Evolutionary conservation across 208 protist species (phyloP), one percentile per base, ranked within the genome.

Genomic region (Naegleria fowleri): DNA sequence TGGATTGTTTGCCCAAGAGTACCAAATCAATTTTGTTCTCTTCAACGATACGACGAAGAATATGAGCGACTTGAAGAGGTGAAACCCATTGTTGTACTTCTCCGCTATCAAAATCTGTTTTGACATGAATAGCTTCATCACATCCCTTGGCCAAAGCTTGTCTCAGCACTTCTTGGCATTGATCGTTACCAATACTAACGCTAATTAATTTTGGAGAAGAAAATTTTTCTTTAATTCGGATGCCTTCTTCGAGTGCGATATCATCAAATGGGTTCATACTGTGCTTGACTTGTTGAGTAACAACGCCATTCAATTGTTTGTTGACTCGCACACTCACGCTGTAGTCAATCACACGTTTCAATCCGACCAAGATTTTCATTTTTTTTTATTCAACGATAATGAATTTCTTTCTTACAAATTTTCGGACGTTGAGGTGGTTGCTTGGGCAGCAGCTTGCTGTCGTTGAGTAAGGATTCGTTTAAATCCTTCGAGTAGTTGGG

Each of bases 331-430:
- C 95, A 92, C 98, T 98, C 13, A 98, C 97, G 29, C 96, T 97
- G 94, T 99, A 99, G 94, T 99, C 98, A 43, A 99, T 95, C 39
- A 98, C 97, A 48, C 98, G 96, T 94, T 99, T 99, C 38, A 99
- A 96, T 79, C 96, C 97, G 29, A 99, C 98, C 22, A 98, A 92
- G 25, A 98, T 95, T 93, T 95, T 97, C 93, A 97, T 94, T 91
- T 93, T 85, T 83, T 83, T 83, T 83, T 83, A 40, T 48, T 48
- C 43, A 48, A 48, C 7, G n/a, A n/a, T n/a, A n/a, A n/a, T n/a
- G n/a, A n/a, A n/a, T n/a, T n/a, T n/a, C n/a, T n/a, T n/a, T n/a
- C n/a, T n/a, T n/a, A n/a, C n/a, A n/a, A n/a, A n/a, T n/a, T n/a
- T n/a, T n/a, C n/a, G n/a, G n/a, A n/a, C n/a, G n/a, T n/a, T n/a